Conservation (phyloP, 345 rosid species). For the Syzygium jambos region DNA sequence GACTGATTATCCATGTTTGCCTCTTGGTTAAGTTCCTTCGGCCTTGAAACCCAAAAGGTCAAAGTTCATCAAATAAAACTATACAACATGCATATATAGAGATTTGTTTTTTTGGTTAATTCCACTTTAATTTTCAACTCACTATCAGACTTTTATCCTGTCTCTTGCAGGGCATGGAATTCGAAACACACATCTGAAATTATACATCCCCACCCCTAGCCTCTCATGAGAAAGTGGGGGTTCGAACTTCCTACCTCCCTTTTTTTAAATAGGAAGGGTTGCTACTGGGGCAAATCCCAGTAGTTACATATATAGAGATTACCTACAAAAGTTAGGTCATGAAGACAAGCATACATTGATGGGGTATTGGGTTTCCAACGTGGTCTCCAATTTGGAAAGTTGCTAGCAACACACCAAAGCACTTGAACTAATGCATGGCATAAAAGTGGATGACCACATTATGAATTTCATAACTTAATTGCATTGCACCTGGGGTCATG, state of each 20-base stretch:
- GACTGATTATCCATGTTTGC: neutral
- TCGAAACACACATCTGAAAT: no score
- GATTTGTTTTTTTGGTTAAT: neutral
- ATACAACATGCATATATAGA: neutral
- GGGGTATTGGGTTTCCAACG: neutral
- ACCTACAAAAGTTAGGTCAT: neutral
- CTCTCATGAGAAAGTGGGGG: no score
- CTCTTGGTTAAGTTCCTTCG: neutral
- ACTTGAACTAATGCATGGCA: neutral
- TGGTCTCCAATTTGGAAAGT: neutral
- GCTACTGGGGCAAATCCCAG: no score
- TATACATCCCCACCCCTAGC: no score
- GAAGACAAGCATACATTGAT: neutral
- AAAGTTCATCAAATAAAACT: neutral
- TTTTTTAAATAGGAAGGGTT: no score
- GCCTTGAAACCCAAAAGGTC: neutral
- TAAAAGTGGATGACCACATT: neutral
- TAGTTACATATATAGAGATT: neutral
- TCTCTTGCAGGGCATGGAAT: no score
- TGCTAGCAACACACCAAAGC: neutral
- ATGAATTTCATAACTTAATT: neutral
- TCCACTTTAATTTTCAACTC: no score
- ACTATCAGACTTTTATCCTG: no score
- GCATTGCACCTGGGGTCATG: neutral
- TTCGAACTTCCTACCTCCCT: no score